Percentiles rank a stretch among this genome's conserved stretches.
These are phyloP conservation scores for Solanum rostratum DNA, from an alignment of 257 asterid species.

Conservation along the genomic window DNA sequence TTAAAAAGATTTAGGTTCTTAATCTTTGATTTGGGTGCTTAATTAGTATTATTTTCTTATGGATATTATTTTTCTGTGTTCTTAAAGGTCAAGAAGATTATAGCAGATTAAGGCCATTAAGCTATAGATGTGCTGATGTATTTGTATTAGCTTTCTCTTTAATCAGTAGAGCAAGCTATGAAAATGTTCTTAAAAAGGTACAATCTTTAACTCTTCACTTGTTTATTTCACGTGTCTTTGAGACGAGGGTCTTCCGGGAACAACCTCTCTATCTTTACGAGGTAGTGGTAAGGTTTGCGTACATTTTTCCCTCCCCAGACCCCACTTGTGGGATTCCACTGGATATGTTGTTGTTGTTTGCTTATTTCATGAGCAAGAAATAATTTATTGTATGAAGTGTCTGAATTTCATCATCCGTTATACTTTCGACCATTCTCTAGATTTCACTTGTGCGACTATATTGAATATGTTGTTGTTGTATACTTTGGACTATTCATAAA, in stretches of 20 bases:
- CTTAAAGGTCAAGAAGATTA: constrained; percentile 84
- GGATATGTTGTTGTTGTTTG: no score
- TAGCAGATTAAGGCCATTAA: constrained; percentile 93
- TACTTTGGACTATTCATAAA: not conserved
- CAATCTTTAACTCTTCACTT: not conserved
- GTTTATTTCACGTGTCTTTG: not conserved
- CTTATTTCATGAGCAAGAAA: not conserved
- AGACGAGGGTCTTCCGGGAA: no score
- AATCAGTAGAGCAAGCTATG: constrained; percentile 92
- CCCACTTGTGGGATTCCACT: no score
- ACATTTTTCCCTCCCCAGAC: no score
- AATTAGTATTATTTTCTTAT: not conserved
- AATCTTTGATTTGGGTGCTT: not conserved
- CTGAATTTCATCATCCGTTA: not conserved
- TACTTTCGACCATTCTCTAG: not conserved
- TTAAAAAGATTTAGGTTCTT: not conserved
- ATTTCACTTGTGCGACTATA: not conserved
- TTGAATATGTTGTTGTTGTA: not conserved
- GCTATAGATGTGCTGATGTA: constrained; percentile 91
- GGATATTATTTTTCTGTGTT: not conserved
- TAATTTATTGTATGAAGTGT: not conserved
- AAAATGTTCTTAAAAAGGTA: constrained; percentile 93
- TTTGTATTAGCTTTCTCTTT: constrained; percentile 87
- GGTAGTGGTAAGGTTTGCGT: no score
- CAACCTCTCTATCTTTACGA: no score